phyloP scores from a whole-genome alignment of 139 green algal genomes.

The Limnomonas spitsbergensis region DNA sequence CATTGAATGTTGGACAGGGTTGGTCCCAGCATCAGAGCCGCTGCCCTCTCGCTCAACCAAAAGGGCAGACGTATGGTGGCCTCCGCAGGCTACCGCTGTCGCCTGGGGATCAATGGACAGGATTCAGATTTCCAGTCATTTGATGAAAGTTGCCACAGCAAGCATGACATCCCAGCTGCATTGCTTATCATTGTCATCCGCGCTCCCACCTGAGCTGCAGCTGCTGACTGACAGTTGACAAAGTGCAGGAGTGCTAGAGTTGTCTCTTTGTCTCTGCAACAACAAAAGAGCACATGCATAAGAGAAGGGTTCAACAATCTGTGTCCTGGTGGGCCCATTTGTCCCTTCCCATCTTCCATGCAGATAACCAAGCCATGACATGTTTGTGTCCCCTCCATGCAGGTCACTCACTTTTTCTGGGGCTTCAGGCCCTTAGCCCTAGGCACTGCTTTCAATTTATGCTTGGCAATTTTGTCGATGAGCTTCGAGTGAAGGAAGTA shows the following conservation, averaged over 20 bases:
- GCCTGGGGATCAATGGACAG: constrained; percentile 33
- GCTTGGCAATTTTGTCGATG: constrained; percentile 57
- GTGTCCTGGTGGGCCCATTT: not conserved
- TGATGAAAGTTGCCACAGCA: not conserved
- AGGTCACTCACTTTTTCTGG: constrained; percentile 40
- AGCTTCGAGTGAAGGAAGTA: constrained; percentile 59
- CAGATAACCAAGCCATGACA: not conserved
- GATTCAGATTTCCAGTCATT: not conserved
- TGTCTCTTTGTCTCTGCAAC: constrained; percentile 56
- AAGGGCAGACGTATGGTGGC: constrained; percentile 52
- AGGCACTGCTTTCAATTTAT: constrained; percentile 55
- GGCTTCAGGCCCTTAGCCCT: constrained; percentile 63
- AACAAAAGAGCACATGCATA: not conserved
- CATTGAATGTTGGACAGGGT: not conserved
- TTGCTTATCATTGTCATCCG: not conserved
- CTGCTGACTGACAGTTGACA: constrained; percentile 59
- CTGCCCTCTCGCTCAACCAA: not conserved
- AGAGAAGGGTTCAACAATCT: constrained; percentile 6
- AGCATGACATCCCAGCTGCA: not conserved
- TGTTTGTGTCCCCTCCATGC: not conserved
- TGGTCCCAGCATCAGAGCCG: not conserved
- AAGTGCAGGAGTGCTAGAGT: constrained; percentile 66
- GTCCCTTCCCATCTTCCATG: not conserved
- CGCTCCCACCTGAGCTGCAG: constrained; percentile 50
- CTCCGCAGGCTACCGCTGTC: constrained; percentile 62